Evolutionary conservation across 2,329 filamentous ascomycete species (phyloP).

Genomic region (Diaporthe sp.): DNA sequence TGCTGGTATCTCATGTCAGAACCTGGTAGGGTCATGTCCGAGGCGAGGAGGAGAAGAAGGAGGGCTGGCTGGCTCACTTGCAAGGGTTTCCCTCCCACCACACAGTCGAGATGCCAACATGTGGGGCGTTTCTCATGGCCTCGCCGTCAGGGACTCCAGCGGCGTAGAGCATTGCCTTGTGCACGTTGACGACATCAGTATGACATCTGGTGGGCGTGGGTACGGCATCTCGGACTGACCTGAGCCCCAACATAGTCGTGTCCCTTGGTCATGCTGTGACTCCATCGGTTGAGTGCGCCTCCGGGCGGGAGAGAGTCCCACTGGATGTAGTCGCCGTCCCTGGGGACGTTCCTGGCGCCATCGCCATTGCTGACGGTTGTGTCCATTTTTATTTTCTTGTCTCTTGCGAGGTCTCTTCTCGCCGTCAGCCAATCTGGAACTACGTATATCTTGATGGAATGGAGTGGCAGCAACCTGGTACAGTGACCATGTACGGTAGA

Average conservation of each 20-base stretch:
- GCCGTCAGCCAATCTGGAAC: not conserved
- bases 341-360: conserved; percentile 52
- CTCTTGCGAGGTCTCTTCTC: conserved; percentile 18
- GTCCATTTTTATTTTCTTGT: not conserved
- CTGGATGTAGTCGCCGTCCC: conserved; percentile 67
- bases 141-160: conserved; percentile 87
- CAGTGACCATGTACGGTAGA: not conserved
- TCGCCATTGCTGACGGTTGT: not conserved
- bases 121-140: conserved; percentile 90
- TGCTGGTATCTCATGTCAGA: conserved; percentile 53
- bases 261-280: conserved; percentile 81
- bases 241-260: conserved; percentile 95
- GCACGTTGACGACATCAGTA: conserved; percentile 21
- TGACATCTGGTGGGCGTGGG: not conserved
- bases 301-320: conserved; percentile 66
- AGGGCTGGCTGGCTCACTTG: conserved; percentile 71
- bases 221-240: conserved; percentile 58
- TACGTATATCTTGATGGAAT: not conserved
- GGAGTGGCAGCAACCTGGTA: not conserved
- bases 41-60: not conserved
- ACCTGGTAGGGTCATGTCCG: not conserved
- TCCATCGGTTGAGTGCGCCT: conserved; percentile 84
- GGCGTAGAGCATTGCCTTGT: conserved; percentile 92
- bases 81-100: conserved; percentile 99
- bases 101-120: conserved; percentile 90